Conservation (phyloP, 2,329 filamentous ascomycete genomes). For the Hirsutella thompsonii region DNA sequence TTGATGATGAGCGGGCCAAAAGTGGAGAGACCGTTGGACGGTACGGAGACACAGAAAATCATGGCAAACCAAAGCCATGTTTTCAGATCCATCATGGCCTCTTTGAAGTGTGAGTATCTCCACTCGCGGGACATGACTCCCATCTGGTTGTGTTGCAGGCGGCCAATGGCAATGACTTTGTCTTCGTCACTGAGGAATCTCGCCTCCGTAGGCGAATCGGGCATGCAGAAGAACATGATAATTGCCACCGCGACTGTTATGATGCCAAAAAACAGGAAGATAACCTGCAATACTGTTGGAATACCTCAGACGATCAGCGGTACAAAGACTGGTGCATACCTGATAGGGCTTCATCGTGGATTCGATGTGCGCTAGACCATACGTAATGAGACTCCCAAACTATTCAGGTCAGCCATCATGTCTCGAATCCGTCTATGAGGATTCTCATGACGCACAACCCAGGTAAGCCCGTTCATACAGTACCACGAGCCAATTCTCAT, state of each 20-base stretch:
- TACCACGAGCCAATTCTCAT: slow-evolving; percentile 45
- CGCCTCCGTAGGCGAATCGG: slow-evolving; percentile 35
- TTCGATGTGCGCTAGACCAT: slow-evolving; percentile 44
- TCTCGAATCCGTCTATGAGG: too few species aligned
- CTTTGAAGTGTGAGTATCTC: slow-evolving; percentile 36
- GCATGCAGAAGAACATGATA: slow-evolving; percentile 33
- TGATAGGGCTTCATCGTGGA: slow-evolving; percentile 34
- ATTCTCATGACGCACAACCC: slow-evolving; percentile 33
- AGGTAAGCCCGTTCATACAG: slow-evolving; percentile 46
- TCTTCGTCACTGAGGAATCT: slow-evolving; percentile 37
- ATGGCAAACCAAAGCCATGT: slow-evolving; percentile 46
- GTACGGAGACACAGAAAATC: slow-evolving; percentile 42
- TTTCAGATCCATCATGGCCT: slow-evolving; percentile 43
- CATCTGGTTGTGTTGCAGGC: slow-evolving; percentile 41
- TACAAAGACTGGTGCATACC: slow-evolving; percentile 12
- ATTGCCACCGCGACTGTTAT: slow-evolving; percentile 33
- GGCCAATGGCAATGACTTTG: slow-evolving; percentile 39
- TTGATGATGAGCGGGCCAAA: slow-evolving; percentile 49
- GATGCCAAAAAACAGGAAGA: slow-evolving; percentile 40
- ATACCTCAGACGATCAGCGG: not conserved
- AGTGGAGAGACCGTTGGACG: slow-evolving; percentile 42
- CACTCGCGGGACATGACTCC: slow-evolving; percentile 38
- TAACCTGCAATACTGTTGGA: slow-evolving; percentile 21
- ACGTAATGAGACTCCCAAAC: slow-evolving; percentile 42
- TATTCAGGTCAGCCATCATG: slow-evolving; percentile 9